Base-by-base conservation (phyloP, 257 asterid species). In the Misopates orontium region DNA sequence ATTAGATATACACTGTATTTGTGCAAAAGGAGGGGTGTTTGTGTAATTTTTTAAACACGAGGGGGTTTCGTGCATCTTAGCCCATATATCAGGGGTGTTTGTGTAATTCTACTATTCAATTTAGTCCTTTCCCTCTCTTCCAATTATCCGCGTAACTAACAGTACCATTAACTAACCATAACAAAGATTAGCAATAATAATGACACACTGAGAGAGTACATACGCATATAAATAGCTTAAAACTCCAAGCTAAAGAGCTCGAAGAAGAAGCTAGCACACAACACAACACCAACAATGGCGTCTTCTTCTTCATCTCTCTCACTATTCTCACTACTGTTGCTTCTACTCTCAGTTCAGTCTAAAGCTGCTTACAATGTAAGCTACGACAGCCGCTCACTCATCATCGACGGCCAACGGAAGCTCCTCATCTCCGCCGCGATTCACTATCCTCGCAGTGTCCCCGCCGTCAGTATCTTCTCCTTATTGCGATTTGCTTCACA, bases 361-460 rank as follows among this genome's bases (percentile, higher is more conserved):
- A 1, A 3, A 5, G 61, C 60, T 54, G 80, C 83, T 70, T 73
- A 79, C 87, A 89, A 77, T 75, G 93, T 91, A 57, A 81, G 78
- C 71, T 88, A 88, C 54, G 96, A 91, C 73, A 74, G 65, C 57
- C 95, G 95, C 59, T 91, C 97, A 51, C 88, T 91, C 71, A 81
- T 88, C 68, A 84, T 91, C 82, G 88, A 86, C 79, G 97, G 97
- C 81, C 86, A 66, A 42, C 84, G 98, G 60, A 83, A 78, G 75
- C 91, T 91, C 41, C 73, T 91, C 77, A 84, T 91, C 73, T 91
- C 98, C 66, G 90, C 95, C 61, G 83, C 98, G 62, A 80, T 91
- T 63, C 98, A 91, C 79, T 91, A 91, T 66, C 96, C 98, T 58
- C 98, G 96, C 82, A 91, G 96, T 78, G 95, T 85, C 56, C 96